phyloP scores from a whole-genome alignment of 768 basidiomycete genomes.

The Boletus subcaerulescens region DNA sequence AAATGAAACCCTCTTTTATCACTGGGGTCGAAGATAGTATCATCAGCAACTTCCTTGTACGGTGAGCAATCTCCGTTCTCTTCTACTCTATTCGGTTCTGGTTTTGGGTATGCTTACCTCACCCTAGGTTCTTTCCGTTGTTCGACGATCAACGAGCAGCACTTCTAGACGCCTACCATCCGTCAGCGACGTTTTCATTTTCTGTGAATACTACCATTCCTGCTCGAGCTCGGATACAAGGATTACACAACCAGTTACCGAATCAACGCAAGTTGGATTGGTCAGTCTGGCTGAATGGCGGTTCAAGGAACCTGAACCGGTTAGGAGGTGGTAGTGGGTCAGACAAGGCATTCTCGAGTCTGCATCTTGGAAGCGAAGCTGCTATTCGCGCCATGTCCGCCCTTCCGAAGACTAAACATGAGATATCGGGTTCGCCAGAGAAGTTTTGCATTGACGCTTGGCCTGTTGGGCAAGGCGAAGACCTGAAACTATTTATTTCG shows the following conservation, averaged over 20 bases:
- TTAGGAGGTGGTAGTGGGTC: slow-evolving; percentile 58
- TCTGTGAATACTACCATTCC: slow-evolving; percentile 84
- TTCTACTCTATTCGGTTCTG: background rate
- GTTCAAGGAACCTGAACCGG: slow-evolving; percentile 77
- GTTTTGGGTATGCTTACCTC: slow-evolving; percentile 8
- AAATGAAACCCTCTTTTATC: slow-evolving; percentile 71
- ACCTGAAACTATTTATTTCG: slow-evolving; percentile 57
- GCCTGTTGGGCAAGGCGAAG: slow-evolving; percentile 62
- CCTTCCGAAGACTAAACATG: slow-evolving; percentile 81
- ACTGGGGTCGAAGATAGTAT: slow-evolving; percentile 67
- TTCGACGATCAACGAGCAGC: slow-evolving; percentile 75
- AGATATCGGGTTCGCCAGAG: slow-evolving; percentile 70
- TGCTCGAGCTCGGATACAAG: slow-evolving; percentile 69
- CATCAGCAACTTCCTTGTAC: slow-evolving; percentile 74
- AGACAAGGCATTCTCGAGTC: slow-evolving; percentile 58
- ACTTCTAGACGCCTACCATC: slow-evolving; percentile 73
- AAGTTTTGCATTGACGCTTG: slow-evolving; percentile 89
- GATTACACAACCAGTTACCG: slow-evolving; percentile 66
- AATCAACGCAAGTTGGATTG: slow-evolving; percentile 84
- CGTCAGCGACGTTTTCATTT: slow-evolving; percentile 88
- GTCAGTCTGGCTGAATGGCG: slow-evolving; percentile 59
- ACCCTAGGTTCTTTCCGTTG: slow-evolving; percentile 71
- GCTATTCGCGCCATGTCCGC: slow-evolving; percentile 55
- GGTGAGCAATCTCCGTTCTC: slow-evolving; percentile 43
- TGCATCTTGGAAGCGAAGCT: slow-evolving; percentile 71